Base-by-base conservation (phyloP, 2,329 filamentous ascomycete species). In the Colletotrichum lindemuthianum region DNA sequence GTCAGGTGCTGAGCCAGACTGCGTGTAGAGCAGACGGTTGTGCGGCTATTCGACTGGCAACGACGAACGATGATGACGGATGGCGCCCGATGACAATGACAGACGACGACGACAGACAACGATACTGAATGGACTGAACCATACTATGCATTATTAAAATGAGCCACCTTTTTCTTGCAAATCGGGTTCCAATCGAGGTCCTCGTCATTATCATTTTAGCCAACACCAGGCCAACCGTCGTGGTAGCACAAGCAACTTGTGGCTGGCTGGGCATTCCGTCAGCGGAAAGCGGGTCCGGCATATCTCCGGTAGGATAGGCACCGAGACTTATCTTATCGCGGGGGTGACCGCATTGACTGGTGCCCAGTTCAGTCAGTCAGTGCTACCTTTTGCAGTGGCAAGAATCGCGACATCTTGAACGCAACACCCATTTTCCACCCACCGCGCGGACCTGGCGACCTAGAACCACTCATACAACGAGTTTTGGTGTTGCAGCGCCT, bases 341-440 rank as follows among this genome's bases (percentile, higher is more conserved):
- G 41, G 48, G 48, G 65, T 65, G 65, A 67, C 61, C 60, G 65
- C 65, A 67, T 67, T 64, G 53, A 66, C 63, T 54, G 59, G 37
- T 65, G 59, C 48, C 48, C 54, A 64, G 63, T 66, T 51, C 52
- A 53, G 33, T 37, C 63, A 48, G 41, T 44, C 52, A 24, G 50
- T 41, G 37, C 61, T 51, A 34, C 59, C 44, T 64, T 54, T 34
- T 40, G 53, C 48, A 47, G 63, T 66, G 50, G 64, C 65, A 67
- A 67, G 51, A 44, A 11, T 66, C 57, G 58, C 58, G 51, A 61
- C 16, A 36, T 13, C 33, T 16, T 33, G 52, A 34, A 39, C 47
- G 51, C 32, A 34, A n/a, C 32, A 52, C 58, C 24, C 3, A 9
- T 9, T 37, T 56, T 16, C 40, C 11, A 8, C 7, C 13, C 40